Base-by-base conservation (phyloP, 2,329 filamentous ascomycete genomes). In the Fusarium fracticaudum region DNA sequence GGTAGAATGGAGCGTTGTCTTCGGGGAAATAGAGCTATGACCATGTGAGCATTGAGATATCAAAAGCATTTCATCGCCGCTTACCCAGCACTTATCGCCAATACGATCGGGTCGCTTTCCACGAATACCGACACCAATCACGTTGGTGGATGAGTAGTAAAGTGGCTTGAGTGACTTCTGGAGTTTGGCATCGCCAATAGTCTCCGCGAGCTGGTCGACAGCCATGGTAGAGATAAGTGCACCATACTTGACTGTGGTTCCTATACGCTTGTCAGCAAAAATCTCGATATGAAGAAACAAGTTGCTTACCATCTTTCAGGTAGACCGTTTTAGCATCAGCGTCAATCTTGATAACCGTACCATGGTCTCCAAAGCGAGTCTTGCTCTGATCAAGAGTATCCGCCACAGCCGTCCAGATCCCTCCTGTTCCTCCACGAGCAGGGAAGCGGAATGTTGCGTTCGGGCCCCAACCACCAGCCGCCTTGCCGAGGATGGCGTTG, bases 381-480 rank as follows among this genome's bases (percentile, higher is more conserved):
- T 98, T 98, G 85, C 96, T 91, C 83, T 94, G 91, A 70, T 96
- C 96, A 31, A 99, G 85, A 59, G 96, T 99, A 81, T 98, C 91
- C 76, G 95, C 95, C 57, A 99, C 95, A 67, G 95, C 95, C 78
- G 96, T 98, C 96, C 96, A 99, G 88, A 99, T 99, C 86, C 95
- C 96, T 85, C 96, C 96, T 47, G 96, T 99, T 78, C 96, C 96
- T 76, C 96, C 96, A 75, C 92, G 92, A 73, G 96, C 95, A 77
- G 96, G 96, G 91, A 99, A 99, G 80, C 94, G 93, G 93, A 99
- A 99, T 66, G 95, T 98, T 74, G 95, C 94, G 83, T 99, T 99
- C 73, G 96, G 96, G 37, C 96, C 96, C 96, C 96, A 99, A 87
- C 95, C 95, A 79, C 96, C 96, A 60, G 96, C 96, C 62, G 94